These are phyloP conservation scores for Gamsiella multidivaricata DNA, from an alignment of 192 early-diverging fungal species.

Conservation along the genomic window DNA sequence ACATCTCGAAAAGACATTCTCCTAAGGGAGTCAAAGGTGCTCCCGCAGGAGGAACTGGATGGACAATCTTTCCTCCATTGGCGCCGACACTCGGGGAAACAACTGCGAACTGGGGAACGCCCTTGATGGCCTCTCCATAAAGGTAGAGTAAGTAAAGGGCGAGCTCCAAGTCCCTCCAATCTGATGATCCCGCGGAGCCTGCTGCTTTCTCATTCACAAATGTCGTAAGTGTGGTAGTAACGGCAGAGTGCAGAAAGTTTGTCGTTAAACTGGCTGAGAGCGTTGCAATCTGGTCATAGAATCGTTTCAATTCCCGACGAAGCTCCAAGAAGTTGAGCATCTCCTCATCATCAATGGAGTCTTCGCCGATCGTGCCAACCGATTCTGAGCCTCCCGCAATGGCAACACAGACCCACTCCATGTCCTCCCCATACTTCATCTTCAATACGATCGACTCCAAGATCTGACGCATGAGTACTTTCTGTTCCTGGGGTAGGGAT, in stretches of 20 bases:
- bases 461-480: conserved; percentile 63
- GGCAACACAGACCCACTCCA: conserved; percentile 66
- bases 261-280: conserved; percentile 75
- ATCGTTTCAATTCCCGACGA: conserved; percentile 63
- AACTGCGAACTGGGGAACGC: conserved; percentile 57
- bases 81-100: conserved; percentile 32
- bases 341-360: conserved; percentile 55
- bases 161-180: conserved; percentile 84
- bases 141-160: conserved; percentile 78
- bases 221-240: conserved; percentile 70
- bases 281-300: conserved; percentile 79
- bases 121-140: conserved; percentile 76
- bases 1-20: conserved; percentile 50
- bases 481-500: conserved; percentile 58
- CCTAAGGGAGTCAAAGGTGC: conserved; percentile 43
- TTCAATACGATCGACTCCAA: conserved; percentile 80
- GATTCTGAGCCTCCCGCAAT: conserved; percentile 47
- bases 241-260: conserved; percentile 67
- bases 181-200: conserved; percentile 36
- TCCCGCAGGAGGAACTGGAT: conserved; percentile 30
- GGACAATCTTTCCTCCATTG: conserved; percentile 43
- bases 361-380: conserved; percentile 43
- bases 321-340: conserved; percentile 62
- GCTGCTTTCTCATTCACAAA: conserved; percentile 60
- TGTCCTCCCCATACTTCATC: conserved; percentile 92